Conservation (phyloP, 257 asterid species). For the Voacanga thouarsii region DNA sequence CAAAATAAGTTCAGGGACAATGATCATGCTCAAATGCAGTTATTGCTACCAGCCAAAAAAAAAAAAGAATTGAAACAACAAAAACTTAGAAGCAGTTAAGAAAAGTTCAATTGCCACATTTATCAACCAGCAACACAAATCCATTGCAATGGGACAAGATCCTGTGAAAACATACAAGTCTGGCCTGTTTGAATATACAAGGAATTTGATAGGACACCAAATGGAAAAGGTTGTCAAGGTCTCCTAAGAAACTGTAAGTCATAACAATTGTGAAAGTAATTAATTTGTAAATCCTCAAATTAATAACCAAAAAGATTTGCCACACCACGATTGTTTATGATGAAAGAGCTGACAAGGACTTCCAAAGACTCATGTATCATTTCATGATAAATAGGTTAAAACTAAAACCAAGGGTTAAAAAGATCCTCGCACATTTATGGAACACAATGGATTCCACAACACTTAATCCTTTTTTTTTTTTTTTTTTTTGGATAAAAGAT, state of each 20-base stretch:
- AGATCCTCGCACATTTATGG: not conserved
- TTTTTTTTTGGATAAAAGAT: not conserved
- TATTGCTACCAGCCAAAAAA: not conserved
- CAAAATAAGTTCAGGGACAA: not conserved
- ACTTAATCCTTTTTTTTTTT: not conserved
- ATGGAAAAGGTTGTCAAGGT: not conserved
- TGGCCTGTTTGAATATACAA: not conserved
- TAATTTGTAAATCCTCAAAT: not conserved
- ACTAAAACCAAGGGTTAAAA: not conserved
- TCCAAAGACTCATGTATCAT: not conserved
- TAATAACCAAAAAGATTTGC: not conserved
- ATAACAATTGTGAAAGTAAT: not conserved
- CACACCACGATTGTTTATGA: not conserved
- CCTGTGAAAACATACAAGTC: not conserved
- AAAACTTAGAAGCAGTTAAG: not conserved
- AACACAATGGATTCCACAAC: not conserved
- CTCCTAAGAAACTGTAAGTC: not conserved
- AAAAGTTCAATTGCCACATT: not conserved
- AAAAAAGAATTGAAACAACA: not conserved
- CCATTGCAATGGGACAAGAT: too few species aligned
- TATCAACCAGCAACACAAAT: not conserved
- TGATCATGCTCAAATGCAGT: not conserved
- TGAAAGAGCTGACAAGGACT: not conserved
- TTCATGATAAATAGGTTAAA: not conserved
- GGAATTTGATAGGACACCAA: not conserved